A percentile compares a stretch with the other conserved stretches of the same genome.
phyloP scores from a whole-genome alignment of 306 rosid species.

The Acacia confusa region DNA sequence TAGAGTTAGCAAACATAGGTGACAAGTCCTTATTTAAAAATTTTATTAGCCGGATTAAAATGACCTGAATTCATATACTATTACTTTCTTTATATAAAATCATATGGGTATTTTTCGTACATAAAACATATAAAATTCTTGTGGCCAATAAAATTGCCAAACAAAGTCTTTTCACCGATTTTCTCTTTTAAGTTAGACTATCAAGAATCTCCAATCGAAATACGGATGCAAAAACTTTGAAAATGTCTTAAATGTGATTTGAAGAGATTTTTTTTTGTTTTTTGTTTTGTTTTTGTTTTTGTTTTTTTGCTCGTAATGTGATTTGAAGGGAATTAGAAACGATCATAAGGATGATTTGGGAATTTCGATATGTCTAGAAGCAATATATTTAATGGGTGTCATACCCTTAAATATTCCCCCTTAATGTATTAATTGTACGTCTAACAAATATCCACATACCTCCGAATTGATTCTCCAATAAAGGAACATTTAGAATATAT shows the following conservation, averaged over 20 bases:
- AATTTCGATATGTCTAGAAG: background rate
- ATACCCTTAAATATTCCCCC: background rate
- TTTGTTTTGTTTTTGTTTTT: no score
- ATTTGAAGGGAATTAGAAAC: background rate
- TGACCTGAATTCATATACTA: no score
- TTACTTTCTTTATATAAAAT: no score
- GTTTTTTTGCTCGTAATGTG: no score
- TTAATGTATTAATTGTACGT: background rate
- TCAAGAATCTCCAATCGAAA: background rate
- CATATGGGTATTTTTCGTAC: no score
- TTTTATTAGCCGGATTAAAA: no score
- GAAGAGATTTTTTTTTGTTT: no score
- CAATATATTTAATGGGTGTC: background rate
- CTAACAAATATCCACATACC: constrained; percentile 1
- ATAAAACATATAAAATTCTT: no score
- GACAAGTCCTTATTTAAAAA: no score
- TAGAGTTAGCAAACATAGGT: background rate
- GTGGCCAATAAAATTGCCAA: no score
- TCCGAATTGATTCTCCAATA: constrained; percentile 27
- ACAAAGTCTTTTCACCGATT: no score
- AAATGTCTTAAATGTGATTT: background rate
- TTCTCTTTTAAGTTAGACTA: no score
- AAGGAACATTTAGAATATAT: constrained; percentile 11
- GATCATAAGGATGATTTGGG: background rate
- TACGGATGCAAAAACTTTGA: background rate